phyloP scores from a whole-genome alignment of 1,139 yeast species.

The Insectozyma bohioensis region DNA sequence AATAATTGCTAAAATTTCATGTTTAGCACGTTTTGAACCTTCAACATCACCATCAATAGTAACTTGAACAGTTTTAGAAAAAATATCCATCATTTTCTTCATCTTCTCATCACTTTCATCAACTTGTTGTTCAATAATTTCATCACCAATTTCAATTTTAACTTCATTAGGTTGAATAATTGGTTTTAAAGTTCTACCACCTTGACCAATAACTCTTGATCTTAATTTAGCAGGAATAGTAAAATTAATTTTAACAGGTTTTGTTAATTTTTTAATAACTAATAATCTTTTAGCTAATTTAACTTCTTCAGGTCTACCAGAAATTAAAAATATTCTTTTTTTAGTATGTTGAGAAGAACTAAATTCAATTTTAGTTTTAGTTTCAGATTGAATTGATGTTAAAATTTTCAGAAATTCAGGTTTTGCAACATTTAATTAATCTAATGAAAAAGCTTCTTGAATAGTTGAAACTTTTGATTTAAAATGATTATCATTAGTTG shows the following conservation, averaged over 20 bases:
- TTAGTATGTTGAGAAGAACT: conserved; percentile 77
- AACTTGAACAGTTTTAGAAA: conserved; percentile 58
- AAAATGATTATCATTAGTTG: too few relatives aligned
- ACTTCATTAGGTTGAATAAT: conserved; percentile 72
- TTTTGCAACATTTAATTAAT: conserved; percentile 59
- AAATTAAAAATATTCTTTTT: conserved; percentile 80
- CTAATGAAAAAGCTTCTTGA: conserved; percentile 75
- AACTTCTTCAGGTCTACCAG: conserved; percentile 73
- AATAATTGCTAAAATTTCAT: conserved; percentile 70
- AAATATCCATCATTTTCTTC: conserved; percentile 41
- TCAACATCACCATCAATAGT: conserved; percentile 82
- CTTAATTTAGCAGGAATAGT: conserved; percentile 77
- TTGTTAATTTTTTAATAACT: conserved; percentile 75
- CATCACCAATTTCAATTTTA: conserved; percentile 66
- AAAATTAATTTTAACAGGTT: conserved; percentile 63
- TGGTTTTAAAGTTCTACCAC: conserved; percentile 80
- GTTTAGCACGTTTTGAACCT: conserved; percentile 75
- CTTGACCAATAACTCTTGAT: conserved; percentile 83
- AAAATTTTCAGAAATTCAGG: conserved; percentile 66
- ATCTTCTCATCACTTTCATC: conserved; percentile 25
- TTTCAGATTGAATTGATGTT: conserved; percentile 57
- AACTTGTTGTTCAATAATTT: conserved; percentile 21
- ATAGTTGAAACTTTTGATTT: conserved; percentile 41
- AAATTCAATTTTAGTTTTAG: conserved; percentile 76
- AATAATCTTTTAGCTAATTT: conserved; percentile 71